Evolutionary conservation across 1,139 yeast species (phyloP), one percentile per base, ranked within the genome.

Genomic region (Entelexis paramagnoliae): DNA sequence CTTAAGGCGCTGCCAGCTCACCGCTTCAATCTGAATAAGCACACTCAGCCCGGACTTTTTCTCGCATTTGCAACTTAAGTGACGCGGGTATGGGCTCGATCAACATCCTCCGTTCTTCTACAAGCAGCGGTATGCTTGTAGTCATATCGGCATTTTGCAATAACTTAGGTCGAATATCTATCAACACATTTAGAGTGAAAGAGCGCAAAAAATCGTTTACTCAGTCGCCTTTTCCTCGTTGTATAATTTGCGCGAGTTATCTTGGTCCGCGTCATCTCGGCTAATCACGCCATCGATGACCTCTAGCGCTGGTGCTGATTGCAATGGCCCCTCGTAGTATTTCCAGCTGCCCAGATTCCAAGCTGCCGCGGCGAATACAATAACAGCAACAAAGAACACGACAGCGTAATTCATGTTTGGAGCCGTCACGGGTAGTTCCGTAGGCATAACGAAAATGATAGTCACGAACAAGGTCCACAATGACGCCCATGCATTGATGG

Each of bases 401-500:
- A 69, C 75, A 0, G 88, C 82, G 85, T 86, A 81, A 67, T 81
- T 82, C 88, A 81, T 81, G 35, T 60, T 59, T 29, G 73, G 72
- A 7, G 74, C 66, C 8, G 60, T 58, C 5, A 57, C 62, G 3
- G 62, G 62, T 53, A 52, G 44, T 11, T 16, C 28, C 6, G 57
- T 55, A 2, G 62, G 62, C 53, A 60, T 38, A 46, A 56, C 55
- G 53, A 60, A 60, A 30, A 82, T 81, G 29, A 80, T 68, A 0
- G 68, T 53, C 3, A 81, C 86, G 63, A 64, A 69, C 10, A 60
- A 28, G 2, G 60, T 56, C 62, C 65, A 49, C 54, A 61, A 2
- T 62, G 58, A 13, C 55, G 54, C 51, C 56, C 53, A 29, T 62
- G 64, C 20, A 77, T 71, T 13, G 78, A 75, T n/a, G 69, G 35